These are phyloP conservation scores for Didymella sp. DNA, from an alignment of 2,329 filamentous ascomycete species.

Conservation along the genomic window DNA sequence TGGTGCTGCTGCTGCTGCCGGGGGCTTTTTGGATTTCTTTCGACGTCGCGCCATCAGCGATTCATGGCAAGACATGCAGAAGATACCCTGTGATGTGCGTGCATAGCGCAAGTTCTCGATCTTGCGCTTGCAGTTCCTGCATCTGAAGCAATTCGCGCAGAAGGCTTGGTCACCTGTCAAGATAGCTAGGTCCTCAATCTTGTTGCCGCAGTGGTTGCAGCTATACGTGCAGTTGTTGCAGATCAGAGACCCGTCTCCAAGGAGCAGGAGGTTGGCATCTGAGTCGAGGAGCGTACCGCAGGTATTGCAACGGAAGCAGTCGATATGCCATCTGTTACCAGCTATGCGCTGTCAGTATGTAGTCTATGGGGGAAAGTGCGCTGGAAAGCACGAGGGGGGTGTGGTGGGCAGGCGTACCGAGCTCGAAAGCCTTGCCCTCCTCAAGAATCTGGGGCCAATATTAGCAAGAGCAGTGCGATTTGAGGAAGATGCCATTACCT, in stretches of 20 bases:
- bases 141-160: constrained; percentile 95
- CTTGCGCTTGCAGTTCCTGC: constrained; percentile 97
- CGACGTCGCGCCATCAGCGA: constrained; percentile 90
- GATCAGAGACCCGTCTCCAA: constrained; percentile 96
- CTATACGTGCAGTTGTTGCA: constrained; percentile 99
- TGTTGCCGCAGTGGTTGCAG: constrained; percentile 94
- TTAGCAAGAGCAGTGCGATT: constrained; percentile 26
- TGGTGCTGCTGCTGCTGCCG: constrained; percentile 51
- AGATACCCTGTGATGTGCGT: constrained; percentile 95
- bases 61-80: constrained; percentile 99
- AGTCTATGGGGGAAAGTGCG: background rate
- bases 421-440: constrained; percentile 97
- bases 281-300: constrained; percentile 96
- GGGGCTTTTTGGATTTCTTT: constrained; percentile 75
- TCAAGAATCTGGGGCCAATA: constrained; percentile 78
- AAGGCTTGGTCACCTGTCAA: constrained; percentile 97
- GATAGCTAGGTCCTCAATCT: constrained; percentile 98
- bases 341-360: constrained; percentile 61
- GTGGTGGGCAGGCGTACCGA: constrained; percentile 68
- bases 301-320: constrained; percentile 97
- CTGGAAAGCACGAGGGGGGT: constrained; percentile 11
- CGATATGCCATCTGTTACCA: constrained; percentile 96
- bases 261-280: constrained; percentile 93
- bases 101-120: constrained; percentile 99
- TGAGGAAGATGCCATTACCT: constrained; percentile 35